Evolutionary conservation across 2,329 filamentous ascomycete genomes (phyloP).

Genomic region (Akanthomyces lecanii): DNA sequence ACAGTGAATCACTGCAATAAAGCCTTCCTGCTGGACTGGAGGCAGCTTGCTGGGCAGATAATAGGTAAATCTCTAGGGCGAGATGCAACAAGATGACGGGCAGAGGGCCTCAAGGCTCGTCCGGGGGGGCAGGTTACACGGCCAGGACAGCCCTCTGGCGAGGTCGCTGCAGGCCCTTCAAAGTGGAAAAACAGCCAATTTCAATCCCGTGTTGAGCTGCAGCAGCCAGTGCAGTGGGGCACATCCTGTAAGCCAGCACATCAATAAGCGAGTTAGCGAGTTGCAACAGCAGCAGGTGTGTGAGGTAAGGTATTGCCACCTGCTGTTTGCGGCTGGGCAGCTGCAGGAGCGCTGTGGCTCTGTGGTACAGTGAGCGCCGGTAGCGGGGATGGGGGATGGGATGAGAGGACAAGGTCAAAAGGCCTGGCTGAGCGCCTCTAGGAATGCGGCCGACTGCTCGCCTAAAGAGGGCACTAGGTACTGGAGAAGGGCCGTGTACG

Average conservation of each 20-base stretch:
- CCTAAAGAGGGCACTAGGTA: background rate
- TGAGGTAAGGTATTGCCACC: background rate
- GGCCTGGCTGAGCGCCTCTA: background rate
- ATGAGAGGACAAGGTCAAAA: background rate
- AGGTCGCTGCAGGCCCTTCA: background rate
- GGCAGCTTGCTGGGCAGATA: too few relatives aligned
- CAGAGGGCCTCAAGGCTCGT: background rate
- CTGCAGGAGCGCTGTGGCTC: background rate
- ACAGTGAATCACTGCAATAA: background rate
- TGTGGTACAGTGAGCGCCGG: slow-evolving; percentile 3
- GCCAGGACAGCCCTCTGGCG: background rate
- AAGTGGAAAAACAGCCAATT: background rate
- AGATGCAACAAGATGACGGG: background rate
- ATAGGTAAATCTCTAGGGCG: too few relatives aligned
- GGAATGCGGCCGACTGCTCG: background rate
- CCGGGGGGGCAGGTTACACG: background rate
- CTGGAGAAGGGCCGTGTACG: too few relatives aligned
- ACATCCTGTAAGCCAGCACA: background rate
- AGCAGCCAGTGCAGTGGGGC: background rate
- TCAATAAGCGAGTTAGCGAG: slow-evolving; percentile 2
- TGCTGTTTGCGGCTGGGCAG: slow-evolving; percentile 11
- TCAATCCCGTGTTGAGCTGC: background rate
- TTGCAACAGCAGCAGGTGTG: background rate
- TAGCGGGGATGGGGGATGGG: background rate
- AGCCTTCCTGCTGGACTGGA: too few relatives aligned